Evolutionary conservation across 2,329 filamentous ascomycete genomes (phyloP), one percentile per base, ranked within the genome.

Genomic region (Pseudocercospora eumusae): DNA sequence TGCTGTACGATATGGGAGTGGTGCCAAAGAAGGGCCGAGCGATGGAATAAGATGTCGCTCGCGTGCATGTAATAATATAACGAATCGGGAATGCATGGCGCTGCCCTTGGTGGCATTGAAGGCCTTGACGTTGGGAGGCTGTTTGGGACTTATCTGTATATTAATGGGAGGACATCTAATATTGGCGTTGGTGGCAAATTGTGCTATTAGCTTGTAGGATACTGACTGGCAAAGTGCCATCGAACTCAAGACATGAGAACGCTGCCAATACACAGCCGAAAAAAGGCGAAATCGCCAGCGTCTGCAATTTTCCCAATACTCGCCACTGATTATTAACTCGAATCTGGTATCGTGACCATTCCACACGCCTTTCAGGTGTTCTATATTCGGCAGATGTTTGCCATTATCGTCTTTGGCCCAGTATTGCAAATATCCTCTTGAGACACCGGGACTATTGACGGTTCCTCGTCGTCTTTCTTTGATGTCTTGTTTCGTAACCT

Each of bases 261-360:
- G 31, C 31, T 15, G 31, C 53, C 53, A 44, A 18, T 56, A 25
- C n/a, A 42, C 11, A 20, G 36, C 54, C 27, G 44, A 33, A 25
- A 20, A 20, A 53, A 18, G 28, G 25, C 11, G 42, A 18, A 8
- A 3, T 33, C 20, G 40, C 31, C 10, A 59, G 20, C 25, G 45
- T 45, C 56, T 9, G 25, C 11, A 58, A 31, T 21, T 40, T 20
- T 4, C 40, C 56, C 56, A 27, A 59, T 18, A 33, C 21, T 21
- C 33, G 49, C 45, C 56, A 59, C 20, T 59, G 40, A 18, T 59
- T 45, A 59, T 52, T 59, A 18, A 52, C 45, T 31, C 56, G 33
- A 20, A 52, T 45, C 45, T 58, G 56, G 15, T 27, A 36, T 20
- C 56, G 33, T 31, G 53, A 25, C 56, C 56, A 59, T 18, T 50